Percentiles rank a stretch among this genome's conserved stretches.
Evolutionary conservation across 257 asterid species (phyloP).

Genomic region (Gardenia jasminoides): DNA sequence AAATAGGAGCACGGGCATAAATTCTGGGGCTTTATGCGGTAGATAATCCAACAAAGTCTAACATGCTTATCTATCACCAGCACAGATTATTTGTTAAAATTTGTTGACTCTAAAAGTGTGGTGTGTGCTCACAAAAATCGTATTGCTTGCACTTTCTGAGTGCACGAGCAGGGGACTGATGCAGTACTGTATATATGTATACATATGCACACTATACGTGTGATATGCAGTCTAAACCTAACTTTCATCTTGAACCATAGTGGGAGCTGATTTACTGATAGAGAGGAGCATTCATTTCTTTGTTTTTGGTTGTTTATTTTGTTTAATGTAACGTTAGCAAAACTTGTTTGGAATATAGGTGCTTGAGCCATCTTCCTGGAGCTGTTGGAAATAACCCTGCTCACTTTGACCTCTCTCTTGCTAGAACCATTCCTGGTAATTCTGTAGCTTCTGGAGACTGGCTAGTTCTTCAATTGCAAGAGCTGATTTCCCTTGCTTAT

Average conservation of each 20-base stretch:
- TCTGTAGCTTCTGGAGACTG: constrained; percentile 62
- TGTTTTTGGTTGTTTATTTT: constrained; percentile 7
- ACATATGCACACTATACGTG: not conserved
- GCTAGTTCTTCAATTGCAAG: constrained; percentile 93
- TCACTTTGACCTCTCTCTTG: constrained; percentile 84
- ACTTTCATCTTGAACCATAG: not conserved
- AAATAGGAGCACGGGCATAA: not conserved
- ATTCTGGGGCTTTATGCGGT: not conserved
- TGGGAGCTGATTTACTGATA: not conserved
- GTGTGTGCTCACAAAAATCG: not conserved
- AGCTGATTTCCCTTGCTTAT: constrained; percentile 94
- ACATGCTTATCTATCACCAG: not conserved
- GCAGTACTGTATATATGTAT: not conserved
- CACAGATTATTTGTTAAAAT: not conserved
- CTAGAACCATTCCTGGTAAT: constrained; percentile 51
- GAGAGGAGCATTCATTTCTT: not conserved
- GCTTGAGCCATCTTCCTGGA: constrained; percentile 87
- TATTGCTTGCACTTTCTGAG: not conserved
- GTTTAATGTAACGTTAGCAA: constrained; percentile 19
- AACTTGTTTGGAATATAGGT: constrained; percentile 50
- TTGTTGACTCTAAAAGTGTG: not conserved
- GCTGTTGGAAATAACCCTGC: constrained; percentile 91
- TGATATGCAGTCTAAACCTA: not conserved
- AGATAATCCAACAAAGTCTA: not conserved
- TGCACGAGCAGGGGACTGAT: not conserved